Conservation (phyloP, 768 basidiomycete species). For the Paxillus involutus region DNA sequence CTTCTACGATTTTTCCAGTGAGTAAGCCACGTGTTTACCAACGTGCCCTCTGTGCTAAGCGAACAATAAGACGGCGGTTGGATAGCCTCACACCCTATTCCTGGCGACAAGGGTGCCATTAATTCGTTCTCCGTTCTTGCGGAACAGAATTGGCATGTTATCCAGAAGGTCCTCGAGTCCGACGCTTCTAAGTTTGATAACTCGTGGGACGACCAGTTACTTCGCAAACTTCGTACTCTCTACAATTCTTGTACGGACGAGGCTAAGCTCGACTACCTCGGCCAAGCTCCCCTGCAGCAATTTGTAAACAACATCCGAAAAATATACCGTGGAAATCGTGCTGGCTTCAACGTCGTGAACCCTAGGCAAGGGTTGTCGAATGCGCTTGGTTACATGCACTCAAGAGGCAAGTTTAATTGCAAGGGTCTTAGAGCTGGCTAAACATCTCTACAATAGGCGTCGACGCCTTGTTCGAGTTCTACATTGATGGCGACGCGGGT, state of each 20-base stretch:
- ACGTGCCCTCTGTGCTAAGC: constrained; percentile 4
- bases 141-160: constrained; percentile 74
- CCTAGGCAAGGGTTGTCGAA: constrained; percentile 68
- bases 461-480: constrained; percentile 73
- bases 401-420: constrained; percentile 55
- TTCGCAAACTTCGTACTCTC: constrained; percentile 65
- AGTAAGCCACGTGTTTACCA: constrained; percentile 31
- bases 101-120: constrained; percentile 76
- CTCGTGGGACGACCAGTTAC: constrained; percentile 53
- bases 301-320: constrained; percentile 61
- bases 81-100: constrained; percentile 79
- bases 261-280: constrained; percentile 69
- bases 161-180: constrained; percentile 68
- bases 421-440: background rate
- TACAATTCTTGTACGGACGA: constrained; percentile 86
- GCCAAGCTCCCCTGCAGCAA: constrained; percentile 65
- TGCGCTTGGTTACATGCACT: constrained; percentile 83
- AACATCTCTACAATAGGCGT: constrained; percentile 50
- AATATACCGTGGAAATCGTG: constrained; percentile 56
- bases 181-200: constrained; percentile 35
- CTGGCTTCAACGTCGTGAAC: constrained; percentile 34
- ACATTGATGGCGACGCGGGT: constrained; percentile 86
- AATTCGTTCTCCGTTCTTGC: constrained; percentile 73
- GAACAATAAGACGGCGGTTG: constrained; percentile 75
- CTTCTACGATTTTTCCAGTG: constrained; percentile 92